Percentiles rank a stretch among this genome's conserved stretches.
Evolutionary conservation across 2,329 filamentous ascomycete genomes (phyloP).

Genomic region (Hymenoscyphus albidus): DNA sequence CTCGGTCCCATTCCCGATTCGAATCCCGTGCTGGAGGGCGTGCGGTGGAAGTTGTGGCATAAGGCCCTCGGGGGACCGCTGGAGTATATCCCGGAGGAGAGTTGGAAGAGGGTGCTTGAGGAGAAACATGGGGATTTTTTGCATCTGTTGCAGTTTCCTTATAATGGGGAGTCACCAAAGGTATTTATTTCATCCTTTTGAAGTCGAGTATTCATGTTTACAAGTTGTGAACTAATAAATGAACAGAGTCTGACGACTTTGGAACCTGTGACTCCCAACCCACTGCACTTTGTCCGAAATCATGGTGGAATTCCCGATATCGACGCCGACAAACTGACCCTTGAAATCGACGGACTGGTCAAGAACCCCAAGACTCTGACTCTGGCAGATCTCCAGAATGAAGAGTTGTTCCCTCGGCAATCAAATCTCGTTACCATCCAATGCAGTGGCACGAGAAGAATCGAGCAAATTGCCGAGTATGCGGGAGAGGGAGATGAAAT

Average conservation of each 20-base stretch:
- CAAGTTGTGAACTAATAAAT: background rate
- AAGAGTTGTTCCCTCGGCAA: constrained; percentile 25
- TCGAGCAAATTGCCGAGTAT: constrained; percentile 64
- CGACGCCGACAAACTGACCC: constrained; percentile 46
- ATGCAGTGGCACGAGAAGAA: constrained; percentile 64
- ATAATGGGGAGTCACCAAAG: constrained; percentile 58
- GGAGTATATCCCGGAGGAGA: constrained; percentile 50
- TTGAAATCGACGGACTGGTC: constrained; percentile 24
- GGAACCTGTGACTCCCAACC: constrained; percentile 56
- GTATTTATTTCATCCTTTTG: constrained; percentile 14
- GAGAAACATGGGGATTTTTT: constrained; percentile 60
- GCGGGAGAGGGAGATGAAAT: constrained; percentile 64
- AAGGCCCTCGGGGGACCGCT: constrained; percentile 48
- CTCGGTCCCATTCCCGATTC: constrained; percentile 51
- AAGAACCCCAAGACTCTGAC: constrained; percentile 23
- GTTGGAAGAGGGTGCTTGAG: constrained; percentile 50
- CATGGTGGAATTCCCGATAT: constrained; percentile 69
- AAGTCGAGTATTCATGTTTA: background rate
- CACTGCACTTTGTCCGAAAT: constrained; percentile 65
- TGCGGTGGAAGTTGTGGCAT: constrained; percentile 57
- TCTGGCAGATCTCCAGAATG: constrained; percentile 21
- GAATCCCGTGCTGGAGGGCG: constrained; percentile 54
- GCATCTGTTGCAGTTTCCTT: constrained; percentile 59
- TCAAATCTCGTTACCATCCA: constrained; percentile 57
- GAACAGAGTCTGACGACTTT: constrained; percentile 49